These are phyloP conservation scores for Henckelia pumila DNA, from an alignment of 257 asterid species.

Conservation along the genomic window DNA sequence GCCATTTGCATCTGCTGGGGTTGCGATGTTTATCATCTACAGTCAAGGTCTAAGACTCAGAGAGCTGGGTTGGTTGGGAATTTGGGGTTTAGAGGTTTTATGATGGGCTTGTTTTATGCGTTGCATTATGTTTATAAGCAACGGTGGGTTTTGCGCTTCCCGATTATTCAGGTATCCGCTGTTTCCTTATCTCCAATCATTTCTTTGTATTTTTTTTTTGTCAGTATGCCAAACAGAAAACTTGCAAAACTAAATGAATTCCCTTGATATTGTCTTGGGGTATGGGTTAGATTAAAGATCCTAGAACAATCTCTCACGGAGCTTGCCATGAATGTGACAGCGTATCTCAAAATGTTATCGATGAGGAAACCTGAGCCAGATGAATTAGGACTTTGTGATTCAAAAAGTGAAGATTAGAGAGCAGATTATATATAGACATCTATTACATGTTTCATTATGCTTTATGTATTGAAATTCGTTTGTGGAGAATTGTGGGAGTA, in stretches of 20 bases:
- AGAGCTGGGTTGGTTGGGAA: conserved; percentile 34
- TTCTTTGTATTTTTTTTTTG: background rate
- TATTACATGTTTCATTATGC: background rate
- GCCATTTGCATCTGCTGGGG: conserved; percentile 61
- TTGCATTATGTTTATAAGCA: conserved; percentile 52
- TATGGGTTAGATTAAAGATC: background rate
- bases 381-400: background rate
- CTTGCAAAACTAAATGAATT: background rate
- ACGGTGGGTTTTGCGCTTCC: conserved; percentile 85
- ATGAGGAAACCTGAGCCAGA: background rate
- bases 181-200: background rate
- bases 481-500: background rate
- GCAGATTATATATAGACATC: background rate
- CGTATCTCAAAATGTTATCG: background rate
- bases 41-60: conserved; percentile 26
- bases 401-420: background rate
- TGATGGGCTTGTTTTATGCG: conserved; percentile 65
- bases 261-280: background rate
- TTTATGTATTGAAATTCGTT: too few relatives aligned
- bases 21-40: conserved; percentile 31
- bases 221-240: background rate
- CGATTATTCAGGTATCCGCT: conserved; percentile 72
- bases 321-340: background rate
- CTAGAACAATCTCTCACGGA: background rate
- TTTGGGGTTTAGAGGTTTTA: conserved; percentile 69